Conservation (phyloP, 805 yeast genomes). For the Starmerella floris region DNA sequence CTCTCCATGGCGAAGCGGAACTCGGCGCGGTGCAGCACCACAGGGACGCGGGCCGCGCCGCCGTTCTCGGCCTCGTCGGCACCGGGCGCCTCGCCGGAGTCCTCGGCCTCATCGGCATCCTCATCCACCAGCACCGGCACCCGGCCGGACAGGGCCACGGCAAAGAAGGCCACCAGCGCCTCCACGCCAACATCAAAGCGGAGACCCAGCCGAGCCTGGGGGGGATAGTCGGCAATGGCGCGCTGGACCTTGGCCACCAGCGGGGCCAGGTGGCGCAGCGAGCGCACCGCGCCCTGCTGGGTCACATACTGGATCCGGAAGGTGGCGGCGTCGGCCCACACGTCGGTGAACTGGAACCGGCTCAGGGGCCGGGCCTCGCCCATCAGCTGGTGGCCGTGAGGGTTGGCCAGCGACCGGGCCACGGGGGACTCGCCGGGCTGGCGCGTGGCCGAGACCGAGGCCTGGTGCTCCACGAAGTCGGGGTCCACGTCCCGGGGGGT, state of each 20-base stretch:
- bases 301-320: slow-evolving; percentile 9
- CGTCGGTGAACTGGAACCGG: slow-evolving; percentile 58
- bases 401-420: slow-evolving; percentile 60
- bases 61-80: not conserved
- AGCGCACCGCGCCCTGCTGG: slow-evolving; percentile 3
- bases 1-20: slow-evolving; percentile 9
- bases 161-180: slow-evolving; percentile 18
- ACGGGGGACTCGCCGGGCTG: slow-evolving; percentile 57
- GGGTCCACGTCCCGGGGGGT: slow-evolving; percentile 29
- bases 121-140: slow-evolving; percentile 4
- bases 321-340: slow-evolving; percentile 27
- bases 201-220: slow-evolving; percentile 5
- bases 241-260: slow-evolving; percentile 8
- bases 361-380: slow-evolving; percentile 22
- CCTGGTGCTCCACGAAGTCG: slow-evolving; percentile 36
- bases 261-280: slow-evolving; percentile 4
- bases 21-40: slow-evolving; percentile 6
- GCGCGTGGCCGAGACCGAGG: slow-evolving; percentile 53
- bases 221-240: slow-evolving; percentile 5
- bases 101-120: slow-evolving; percentile 1
- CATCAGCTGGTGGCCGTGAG: slow-evolving; percentile 36
- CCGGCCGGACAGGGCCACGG: slow-evolving; percentile 17
- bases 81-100: not conserved
- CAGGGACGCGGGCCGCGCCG: not conserved
- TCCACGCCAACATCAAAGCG: slow-evolving; percentile 13